Base-by-base conservation (phyloP, 768 basidiomycete genomes). In the Phylloporus sp. region DNA sequence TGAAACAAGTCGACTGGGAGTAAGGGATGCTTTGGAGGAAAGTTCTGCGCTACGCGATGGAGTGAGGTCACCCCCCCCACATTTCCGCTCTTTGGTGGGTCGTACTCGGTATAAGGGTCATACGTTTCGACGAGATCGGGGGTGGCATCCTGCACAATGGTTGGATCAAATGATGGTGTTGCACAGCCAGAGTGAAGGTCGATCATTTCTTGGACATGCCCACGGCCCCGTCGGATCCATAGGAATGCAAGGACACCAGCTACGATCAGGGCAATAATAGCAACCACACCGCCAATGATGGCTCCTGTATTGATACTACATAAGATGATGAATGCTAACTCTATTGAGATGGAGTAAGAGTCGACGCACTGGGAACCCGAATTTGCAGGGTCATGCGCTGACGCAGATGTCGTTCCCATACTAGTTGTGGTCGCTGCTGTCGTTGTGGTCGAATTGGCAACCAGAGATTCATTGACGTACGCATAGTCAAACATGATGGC, bases 401-500 rank as follows among this genome's bases (percentile, higher is more conserved):
- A 24, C 15, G 53, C 34, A 5, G 52, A 36, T 8, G 45, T 39
- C 20, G 45, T 35, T 24, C 54, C 45, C n/a, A 41, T 34, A n/a
- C 56, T 42, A 7, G 50, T 49, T 42, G 42, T 18, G 11, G 20
- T 44, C 0, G 41, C 27, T 13, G 44, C 24, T 7, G 54, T 34
- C 1, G 57, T 38, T 5, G 50, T 47, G 8, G n/a, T n/a, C n/a
- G 56, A 15, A 35, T 29, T 57, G 18, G 46, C 24, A 27, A 58
- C 63, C 3, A 55, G 5, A 0, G 52, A 58, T 39, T 64, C 58
- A 28, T 59, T 64, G 52, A 64, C 39, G 23, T 52, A 55, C 26
- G 55, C 61, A 38, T 60, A 60, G 45, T 62, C 63, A 11, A 64
- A 65, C 63, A 60, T 65, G 58, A 60, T 62, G 4, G 53, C 53